Percentiles rank a stretch among this genome's conserved stretches.
Conservation (phyloP, 148 eudicot species). For the Suaeda aralocaspica region DNA sequence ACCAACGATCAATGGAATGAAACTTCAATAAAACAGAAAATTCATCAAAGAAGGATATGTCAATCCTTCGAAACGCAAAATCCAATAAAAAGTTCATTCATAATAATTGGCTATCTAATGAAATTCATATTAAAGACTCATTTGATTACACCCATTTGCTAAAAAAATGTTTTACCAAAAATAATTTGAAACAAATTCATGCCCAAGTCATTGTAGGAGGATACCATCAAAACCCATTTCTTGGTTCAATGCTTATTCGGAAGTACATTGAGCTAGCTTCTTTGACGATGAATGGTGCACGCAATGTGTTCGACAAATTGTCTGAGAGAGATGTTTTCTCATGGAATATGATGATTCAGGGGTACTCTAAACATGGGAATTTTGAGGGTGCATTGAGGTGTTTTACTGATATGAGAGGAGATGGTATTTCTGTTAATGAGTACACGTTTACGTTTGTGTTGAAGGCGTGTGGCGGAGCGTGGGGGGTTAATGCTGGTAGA, state of each 20-base stretch:
- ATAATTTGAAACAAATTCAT: constrained; percentile 22
- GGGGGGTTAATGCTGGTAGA: constrained; percentile 19
- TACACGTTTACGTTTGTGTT: constrained; percentile 28
- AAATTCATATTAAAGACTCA: constrained; percentile 14
- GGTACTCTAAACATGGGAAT: constrained; percentile 20
- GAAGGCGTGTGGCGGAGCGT: constrained; percentile 29
- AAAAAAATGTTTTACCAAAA: constrained; percentile 6
- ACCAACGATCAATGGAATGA: too few species aligned
- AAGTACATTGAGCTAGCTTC: background rate
- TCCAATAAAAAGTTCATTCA: background rate
- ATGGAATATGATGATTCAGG: constrained; percentile 30
- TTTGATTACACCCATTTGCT: constrained; percentile 20
- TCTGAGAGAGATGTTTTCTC: constrained; percentile 27
- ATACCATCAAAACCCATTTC: constrained; percentile 27
- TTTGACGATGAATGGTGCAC: constrained; percentile 22
- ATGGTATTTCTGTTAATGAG: constrained; percentile 16
- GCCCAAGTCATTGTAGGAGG: constrained; percentile 32
- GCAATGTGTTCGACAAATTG: constrained; percentile 35
- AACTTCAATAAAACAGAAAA: background rate
- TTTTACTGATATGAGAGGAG: constrained; percentile 22
- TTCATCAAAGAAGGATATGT: background rate
- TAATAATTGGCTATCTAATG: background rate
- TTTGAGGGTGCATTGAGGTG: constrained; percentile 18
- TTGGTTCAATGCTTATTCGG: constrained; percentile 27
- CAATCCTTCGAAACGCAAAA: background rate